A percentile compares a stretch with the other conserved stretches of the same genome.
These are phyloP conservation scores for Candida piceae DNA, from an alignment of 805 yeast genomes.

Conservation along the genomic window DNA sequence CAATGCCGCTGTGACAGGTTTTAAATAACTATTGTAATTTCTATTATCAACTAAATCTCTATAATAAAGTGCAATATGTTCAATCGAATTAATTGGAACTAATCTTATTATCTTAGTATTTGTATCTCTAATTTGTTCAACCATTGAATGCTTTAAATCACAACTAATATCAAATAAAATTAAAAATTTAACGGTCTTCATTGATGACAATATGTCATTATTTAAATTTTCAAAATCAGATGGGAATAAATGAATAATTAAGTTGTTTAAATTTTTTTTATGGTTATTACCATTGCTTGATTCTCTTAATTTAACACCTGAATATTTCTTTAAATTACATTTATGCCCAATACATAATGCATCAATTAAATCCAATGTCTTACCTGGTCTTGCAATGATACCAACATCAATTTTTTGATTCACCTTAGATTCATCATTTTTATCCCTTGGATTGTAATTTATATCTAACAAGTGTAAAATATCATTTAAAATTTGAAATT, in stretches of 20 bases:
- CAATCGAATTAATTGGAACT: conserved; percentile 75
- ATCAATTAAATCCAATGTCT: conserved; percentile 67
- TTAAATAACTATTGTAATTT: conserved; percentile 44
- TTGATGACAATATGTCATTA: conserved; percentile 9
- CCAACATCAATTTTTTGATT: conserved; percentile 48
- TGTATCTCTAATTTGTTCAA: conserved; percentile 11
- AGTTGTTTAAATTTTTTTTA: conserved; percentile 16
- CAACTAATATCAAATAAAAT: conserved; percentile 31
- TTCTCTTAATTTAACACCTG: conserved; percentile 59
- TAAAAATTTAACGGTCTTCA: conserved; percentile 21
- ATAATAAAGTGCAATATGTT: conserved; percentile 65
- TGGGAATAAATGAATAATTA: conserved; percentile 41
- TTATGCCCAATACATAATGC: conserved; percentile 63
- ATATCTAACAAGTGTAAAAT: conserved; percentile 50
- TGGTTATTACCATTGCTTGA: conserved; percentile 19
- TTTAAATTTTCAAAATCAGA: conserved; percentile 23
- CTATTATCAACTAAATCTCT: conserved; percentile 25
- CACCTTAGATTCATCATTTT: conserved; percentile 8
- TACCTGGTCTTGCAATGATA: conserved; percentile 63
- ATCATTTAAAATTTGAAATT: conserved; percentile 66
- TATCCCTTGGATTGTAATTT: conserved; percentile 24
- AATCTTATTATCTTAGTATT: conserved; percentile 49
- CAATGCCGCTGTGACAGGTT: conserved; percentile 71
- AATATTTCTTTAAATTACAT: conserved; percentile 50
- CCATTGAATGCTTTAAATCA: conserved; percentile 18